Evolutionary conservation across 2,329 filamentous ascomycete species (phyloP).

Genomic region (Penicillium aurantiogriseum): DNA sequence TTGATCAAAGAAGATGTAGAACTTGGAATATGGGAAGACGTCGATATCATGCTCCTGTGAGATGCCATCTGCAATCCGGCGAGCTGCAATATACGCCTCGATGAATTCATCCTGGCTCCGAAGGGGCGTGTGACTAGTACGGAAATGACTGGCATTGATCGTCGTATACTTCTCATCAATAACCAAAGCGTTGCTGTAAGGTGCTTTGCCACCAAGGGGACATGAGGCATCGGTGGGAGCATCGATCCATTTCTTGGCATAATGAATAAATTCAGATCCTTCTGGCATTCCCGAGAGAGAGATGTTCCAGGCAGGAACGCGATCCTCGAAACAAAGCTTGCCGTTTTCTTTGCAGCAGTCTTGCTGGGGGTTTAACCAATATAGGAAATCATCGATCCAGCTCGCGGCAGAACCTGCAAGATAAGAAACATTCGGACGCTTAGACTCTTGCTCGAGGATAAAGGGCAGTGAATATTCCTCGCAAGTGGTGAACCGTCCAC

Average conservation of each 20-base stretch:
- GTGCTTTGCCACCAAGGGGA: conserved; percentile 81
- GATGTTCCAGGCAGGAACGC: conserved; percentile 82
- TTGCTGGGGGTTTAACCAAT: conserved; percentile 88
- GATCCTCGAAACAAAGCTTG: conserved; percentile 73
- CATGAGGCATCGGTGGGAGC: conserved; percentile 80
- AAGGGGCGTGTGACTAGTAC: conserved; percentile 82
- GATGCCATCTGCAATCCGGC: conserved; percentile 79
- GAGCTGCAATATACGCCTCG: conserved; percentile 80
- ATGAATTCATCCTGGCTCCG: conserved; percentile 92
- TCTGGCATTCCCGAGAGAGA: conserved; percentile 90
- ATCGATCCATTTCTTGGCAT: conserved; percentile 77
- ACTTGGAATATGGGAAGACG: conserved; percentile 94
- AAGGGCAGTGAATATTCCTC: conserved; percentile 80
- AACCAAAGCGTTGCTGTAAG: conserved; percentile 81
- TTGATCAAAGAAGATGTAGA: conserved; percentile 99
- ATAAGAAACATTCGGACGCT: conserved; percentile 81
- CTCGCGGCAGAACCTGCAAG: conserved; percentile 85
- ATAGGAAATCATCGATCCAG: conserved; percentile 96
- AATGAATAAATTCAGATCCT: conserved; percentile 83
- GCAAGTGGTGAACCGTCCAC: conserved; percentile 87
- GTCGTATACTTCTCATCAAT: conserved; percentile 66
- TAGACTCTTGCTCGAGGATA: conserved; percentile 89
- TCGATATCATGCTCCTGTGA: conserved; percentile 69
- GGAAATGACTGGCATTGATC: conserved; percentile 84
- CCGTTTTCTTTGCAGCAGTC: conserved; percentile 72